Evolutionary conservation across 2,329 filamentous ascomycete genomes (phyloP).

Genomic region (Pochonia chlamydosporia): DNA sequence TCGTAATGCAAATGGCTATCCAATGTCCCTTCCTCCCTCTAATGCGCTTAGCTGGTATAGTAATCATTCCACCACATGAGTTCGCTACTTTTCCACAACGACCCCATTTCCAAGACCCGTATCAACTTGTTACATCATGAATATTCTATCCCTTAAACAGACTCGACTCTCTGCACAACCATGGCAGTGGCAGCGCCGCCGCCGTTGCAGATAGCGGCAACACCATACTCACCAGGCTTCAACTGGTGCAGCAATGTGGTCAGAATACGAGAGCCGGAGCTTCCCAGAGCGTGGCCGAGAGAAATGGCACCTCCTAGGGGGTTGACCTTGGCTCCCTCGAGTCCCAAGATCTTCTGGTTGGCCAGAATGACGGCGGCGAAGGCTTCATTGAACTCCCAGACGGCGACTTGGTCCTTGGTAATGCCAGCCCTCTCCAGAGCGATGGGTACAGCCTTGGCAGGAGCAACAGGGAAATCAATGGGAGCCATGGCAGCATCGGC

Average conservation of each 20-base stretch:
- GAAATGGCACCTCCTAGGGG: conserved; percentile 87
- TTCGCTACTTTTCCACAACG: neutral
- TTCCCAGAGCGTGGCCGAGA: conserved; percentile 85
- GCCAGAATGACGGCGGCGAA: conserved; percentile 95
- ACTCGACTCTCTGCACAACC: conserved; percentile 78
- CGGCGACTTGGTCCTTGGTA: conserved; percentile 80
- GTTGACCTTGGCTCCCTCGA: conserved; percentile 77
- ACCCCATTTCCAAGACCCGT: neutral
- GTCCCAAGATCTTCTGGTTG: conserved; percentile 84
- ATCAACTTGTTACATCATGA: neutral
- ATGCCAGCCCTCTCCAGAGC: conserved; percentile 86
- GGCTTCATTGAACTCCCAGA: conserved; percentile 99
- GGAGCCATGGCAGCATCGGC: conserved; percentile 88
- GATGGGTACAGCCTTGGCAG: conserved; percentile 85
- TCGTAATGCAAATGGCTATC: neutral
- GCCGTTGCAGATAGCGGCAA: conserved; percentile 94
- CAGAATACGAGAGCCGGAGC: conserved; percentile 86
- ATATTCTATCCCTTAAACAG: conserved; percentile 31
- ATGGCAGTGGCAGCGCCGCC: conserved; percentile 88
- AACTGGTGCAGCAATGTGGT: conserved; percentile 88
- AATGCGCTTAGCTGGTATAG: conserved; percentile 2
- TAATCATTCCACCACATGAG: neutral
- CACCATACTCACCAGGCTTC: conserved; percentile 86
- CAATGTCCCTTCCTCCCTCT: neutral
- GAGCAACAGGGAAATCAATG: conserved; percentile 91